phyloP scores from a whole-genome alignment of 179 eudicot species.

The Spinacia oleracea region DNA sequence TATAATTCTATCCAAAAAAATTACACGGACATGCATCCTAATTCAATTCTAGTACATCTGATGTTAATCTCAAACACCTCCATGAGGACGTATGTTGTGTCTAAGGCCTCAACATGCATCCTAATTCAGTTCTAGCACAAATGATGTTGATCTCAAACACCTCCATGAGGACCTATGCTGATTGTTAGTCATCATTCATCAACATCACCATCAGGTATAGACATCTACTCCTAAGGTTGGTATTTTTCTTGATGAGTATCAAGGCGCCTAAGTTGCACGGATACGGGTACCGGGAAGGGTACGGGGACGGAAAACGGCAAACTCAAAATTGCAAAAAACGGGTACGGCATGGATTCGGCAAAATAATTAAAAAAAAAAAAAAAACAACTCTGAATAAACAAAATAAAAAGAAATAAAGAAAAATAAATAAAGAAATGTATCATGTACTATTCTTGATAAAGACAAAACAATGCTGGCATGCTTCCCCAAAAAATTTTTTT shows the following conservation, averaged over 20 bases:
- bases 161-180: not conserved
- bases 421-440: too few species aligned
- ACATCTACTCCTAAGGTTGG: not conserved
- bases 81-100: not conserved
- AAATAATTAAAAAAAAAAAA: too few species aligned
- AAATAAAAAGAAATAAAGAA: too few species aligned
- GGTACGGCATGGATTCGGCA: too few species aligned
- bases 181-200: constrained; percentile 1
- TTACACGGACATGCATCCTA: not conserved
- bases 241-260: not conserved
- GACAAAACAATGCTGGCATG: too few species aligned
- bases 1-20: not conserved
- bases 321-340: too few species aligned
- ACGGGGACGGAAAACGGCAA: too few species aligned
- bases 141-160: not conserved
- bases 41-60: not conserved
- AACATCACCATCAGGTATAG: not conserved
- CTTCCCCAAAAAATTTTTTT: too few species aligned
- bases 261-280: too few species aligned
- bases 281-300: too few species aligned
- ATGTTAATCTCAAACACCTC: not conserved
- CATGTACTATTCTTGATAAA: too few species aligned
- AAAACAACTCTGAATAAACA: too few species aligned
- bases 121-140: not conserved
- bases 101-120: not conserved